Percentiles rank a stretch among this genome's conserved stretches.
These are phyloP conservation scores for Melanopsichium pennsylvanicum DNA, from an alignment of 1,284 basidiomycete genomes.

Conservation along the genomic window DNA sequence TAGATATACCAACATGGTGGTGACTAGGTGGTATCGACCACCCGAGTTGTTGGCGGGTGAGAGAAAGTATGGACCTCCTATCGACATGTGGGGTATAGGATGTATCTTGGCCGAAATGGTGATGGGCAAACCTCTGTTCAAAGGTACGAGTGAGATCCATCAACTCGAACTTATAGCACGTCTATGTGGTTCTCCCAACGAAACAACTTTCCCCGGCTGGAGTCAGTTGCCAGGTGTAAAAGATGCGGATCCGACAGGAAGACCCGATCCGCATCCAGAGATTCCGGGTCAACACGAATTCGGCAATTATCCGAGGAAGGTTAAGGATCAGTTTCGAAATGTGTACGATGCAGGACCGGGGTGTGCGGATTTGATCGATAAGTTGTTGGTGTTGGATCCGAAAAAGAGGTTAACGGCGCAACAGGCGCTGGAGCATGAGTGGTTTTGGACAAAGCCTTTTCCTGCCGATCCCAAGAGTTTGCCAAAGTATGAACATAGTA, in stretches of 20 bases:
- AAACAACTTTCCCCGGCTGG: conserved; percentile 78
- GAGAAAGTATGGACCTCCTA: conserved; percentile 84
- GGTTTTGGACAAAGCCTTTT: conserved; percentile 62
- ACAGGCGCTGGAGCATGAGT: conserved; percentile 60
- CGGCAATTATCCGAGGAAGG: conserved; percentile 39
- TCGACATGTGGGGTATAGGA: conserved; percentile 99
- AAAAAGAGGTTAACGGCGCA: conserved; percentile 57
- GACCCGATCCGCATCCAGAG: conserved; percentile 52
- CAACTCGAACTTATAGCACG: conserved; percentile 89
- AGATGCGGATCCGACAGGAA: conserved; percentile 57
- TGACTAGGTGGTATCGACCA: conserved; percentile 98
- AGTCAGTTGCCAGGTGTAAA: conserved; percentile 68
- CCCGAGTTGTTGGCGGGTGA: conserved; percentile 92
- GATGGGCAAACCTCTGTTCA: conserved; percentile 82
- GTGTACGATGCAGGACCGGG: conserved; percentile 44
- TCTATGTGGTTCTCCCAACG: conserved; percentile 85
- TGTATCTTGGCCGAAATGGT: conserved; percentile 98
- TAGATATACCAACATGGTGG: conserved; percentile 94
- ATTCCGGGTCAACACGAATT: conserved; percentile 54
- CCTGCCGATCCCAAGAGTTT: conserved; percentile 58
- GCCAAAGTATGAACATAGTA: conserved; percentile 62
- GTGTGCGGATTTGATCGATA: conserved; percentile 62
- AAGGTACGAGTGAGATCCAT: conserved; percentile 85
- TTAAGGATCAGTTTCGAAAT: conserved; percentile 48
- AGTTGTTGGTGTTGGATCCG: conserved; percentile 60